Evolutionary conservation across 768 basidiomycete species (phyloP), one percentile per base, ranked within the genome.

Genomic region (Boletus rex-veris): DNA sequence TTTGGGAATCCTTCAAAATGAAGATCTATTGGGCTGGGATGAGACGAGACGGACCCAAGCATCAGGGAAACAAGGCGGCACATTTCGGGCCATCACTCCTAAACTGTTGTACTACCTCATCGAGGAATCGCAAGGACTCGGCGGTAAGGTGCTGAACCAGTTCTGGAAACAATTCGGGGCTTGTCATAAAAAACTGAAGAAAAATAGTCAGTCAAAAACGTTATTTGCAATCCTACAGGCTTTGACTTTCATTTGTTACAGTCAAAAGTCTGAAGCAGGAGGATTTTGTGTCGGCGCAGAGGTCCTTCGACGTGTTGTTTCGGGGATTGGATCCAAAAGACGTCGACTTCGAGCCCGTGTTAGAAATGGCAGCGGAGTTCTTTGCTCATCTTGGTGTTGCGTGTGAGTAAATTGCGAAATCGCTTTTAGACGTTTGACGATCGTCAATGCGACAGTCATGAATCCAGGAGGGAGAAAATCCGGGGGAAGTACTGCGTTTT

Each of bases 161-260:
- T 54, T 51, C 53, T 54, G 53, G 53, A 16, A 38, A 7, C 35
- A 39, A 19, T 42, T 54, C 19, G 53, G 36, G 9, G 16, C 14
- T 15, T 54, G 48, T 19, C n/a, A 51, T 7, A 9, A 38, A 18
- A 37, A 16, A 9, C 18, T 46, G 14, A 40, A 40, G 33, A n/a
- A 36, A 9, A 55, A 55, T 14, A 15, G 51, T 55, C 15, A 28
- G 52, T 41, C 28, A 14, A 18, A 14, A 15, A 40, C 24, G 28
- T 8, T 19, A 24, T 54, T 19, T 14, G 1, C 26, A 19, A 33
- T 53, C 24, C 10, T 28, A 28, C 18, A 3, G n/a, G 39, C 33
- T 28, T 28, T 54, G 15, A 54, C 31, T 36, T 36, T 42, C 19
- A 5, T 46, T n/a, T 19, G 16, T 24, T 35, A 44, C 42, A 55